phyloP scores from a whole-genome alignment of 2,329 filamentous ascomycete genomes.

The Verticillium nubilum region DNA sequence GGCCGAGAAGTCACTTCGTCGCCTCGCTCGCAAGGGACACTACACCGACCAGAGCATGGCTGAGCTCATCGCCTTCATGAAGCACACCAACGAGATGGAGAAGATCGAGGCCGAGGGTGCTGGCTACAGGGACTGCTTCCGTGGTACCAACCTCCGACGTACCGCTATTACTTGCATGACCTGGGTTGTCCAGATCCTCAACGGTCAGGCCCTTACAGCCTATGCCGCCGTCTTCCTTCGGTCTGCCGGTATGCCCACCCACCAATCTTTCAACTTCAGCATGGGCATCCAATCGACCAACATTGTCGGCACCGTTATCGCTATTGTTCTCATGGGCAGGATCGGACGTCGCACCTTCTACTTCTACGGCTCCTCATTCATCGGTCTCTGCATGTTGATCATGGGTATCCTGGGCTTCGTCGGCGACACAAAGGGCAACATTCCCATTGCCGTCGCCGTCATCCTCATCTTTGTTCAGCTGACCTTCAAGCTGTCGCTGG shows the following conservation, averaged over 20 bases:
- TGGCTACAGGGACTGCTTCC: slow-evolving; percentile 38
- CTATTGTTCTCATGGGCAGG: slow-evolving; percentile 29
- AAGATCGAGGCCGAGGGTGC: slow-evolving; percentile 21
- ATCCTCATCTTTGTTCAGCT: slow-evolving; percentile 33
- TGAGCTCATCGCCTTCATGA: slow-evolving; percentile 37
- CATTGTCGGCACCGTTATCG: slow-evolving; percentile 31
- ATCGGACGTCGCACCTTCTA: slow-evolving; percentile 35
- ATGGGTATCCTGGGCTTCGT: slow-evolving; percentile 32
- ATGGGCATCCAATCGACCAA: slow-evolving; percentile 44
- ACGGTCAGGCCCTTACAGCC: slow-evolving; percentile 27
- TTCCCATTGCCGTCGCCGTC: slow-evolving; percentile 27
- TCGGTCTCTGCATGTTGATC: slow-evolving; percentile 34
- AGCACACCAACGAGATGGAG: slow-evolving; percentile 33
- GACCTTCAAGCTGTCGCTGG: slow-evolving; percentile 37
- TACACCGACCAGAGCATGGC: slow-evolving; percentile 28
- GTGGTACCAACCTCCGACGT: slow-evolving; percentile 31
- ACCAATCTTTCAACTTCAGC: slow-evolving; percentile 30
- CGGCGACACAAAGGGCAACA: slow-evolving; percentile 16
- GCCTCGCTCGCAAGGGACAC: slow-evolving; percentile 39
- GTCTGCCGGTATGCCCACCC: slow-evolving; percentile 30
- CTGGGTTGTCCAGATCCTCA: slow-evolving; percentile 33
- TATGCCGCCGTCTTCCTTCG: slow-evolving; percentile 33
- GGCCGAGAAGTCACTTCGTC: slow-evolving; percentile 27
- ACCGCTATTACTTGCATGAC: slow-evolving; percentile 30
- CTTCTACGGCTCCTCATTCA: slow-evolving; percentile 34